Evolutionary conservation across 1,284 basidiomycete species (phyloP), one percentile per base, ranked within the genome.

Genomic region (Ustilago bromivora): DNA sequence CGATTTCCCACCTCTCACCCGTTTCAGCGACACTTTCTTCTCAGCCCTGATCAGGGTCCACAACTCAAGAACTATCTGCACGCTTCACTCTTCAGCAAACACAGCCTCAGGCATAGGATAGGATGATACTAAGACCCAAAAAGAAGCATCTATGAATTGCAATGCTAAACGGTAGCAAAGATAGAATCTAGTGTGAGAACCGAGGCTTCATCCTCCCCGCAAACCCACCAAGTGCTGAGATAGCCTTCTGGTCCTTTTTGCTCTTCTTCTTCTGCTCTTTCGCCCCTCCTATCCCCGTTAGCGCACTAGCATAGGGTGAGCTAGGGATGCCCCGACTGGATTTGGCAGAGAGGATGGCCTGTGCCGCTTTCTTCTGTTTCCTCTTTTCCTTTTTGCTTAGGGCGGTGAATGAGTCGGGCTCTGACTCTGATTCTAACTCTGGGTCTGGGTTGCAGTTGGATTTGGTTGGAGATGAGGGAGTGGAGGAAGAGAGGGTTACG

Each of bases 311-410:
- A 31, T 78, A 78, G 4, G 76, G 71, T 43, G 67, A 71, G 5
- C 55, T 31, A 7, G 76, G 71, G 6, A 73, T 43, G 0, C 76
- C 67, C 7, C 71, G 51, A 0, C 61, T 52, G 3, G 40, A 32
- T 31, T 67, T 65, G 2, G 67, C 64, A 13, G 41, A 17, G 1
- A 49, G 43, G 11, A 71, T 54, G 9, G 59, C 55, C 32, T 57
- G 55, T 7, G 67, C 67, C 7, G 71, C 71, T 38, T 78, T 74
- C 59, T 74, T 78, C 52, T 65, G 67, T 52, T 53, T 62, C 3
- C 71, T 55, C 53, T 57, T 78, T 34, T 78, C 66, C 41, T 78
- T 78, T 36, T 78, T 78, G 1, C 66, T 69, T 15, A 66, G 23
- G 0, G 66, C 52, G 2, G 52, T 51, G 31, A 51, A 51, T 2